A percentile compares a stretch with the other conserved stretches of the same genome.
Evolutionary conservation across 2,329 filamentous ascomycete genomes (phyloP).

Genomic region (Aureobasidium melanogenum): DNA sequence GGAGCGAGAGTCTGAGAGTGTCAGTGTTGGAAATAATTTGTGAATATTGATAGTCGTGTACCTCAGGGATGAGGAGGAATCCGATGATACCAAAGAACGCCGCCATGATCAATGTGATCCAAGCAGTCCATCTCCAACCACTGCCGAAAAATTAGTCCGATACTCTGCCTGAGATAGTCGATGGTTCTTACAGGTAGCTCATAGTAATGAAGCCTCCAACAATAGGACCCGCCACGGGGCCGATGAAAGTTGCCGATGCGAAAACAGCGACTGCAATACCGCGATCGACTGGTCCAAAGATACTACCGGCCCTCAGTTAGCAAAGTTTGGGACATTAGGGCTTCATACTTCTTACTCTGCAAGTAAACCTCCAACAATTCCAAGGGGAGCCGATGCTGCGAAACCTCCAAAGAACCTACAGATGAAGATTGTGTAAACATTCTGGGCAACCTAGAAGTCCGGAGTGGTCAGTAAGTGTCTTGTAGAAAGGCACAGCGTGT

Average conservation of each 20-base stretch:
- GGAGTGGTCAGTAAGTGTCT: background rate
- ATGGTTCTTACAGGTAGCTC: background rate
- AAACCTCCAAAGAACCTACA: slow-evolving; percentile 47
- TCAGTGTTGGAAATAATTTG: background rate
- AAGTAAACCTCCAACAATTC: slow-evolving; percentile 35
- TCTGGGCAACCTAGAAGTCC: slow-evolving; percentile 33
- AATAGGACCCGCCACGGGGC: slow-evolving; percentile 42
- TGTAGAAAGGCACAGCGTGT: background rate
- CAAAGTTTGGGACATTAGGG: slow-evolving; percentile 7
- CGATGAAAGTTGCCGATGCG: slow-evolving; percentile 35
- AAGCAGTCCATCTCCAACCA: slow-evolving; percentile 51
- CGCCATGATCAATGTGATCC: slow-evolving; percentile 44
- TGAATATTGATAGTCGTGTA: slow-evolving; percentile 21
- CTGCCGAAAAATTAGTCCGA: slow-evolving; percentile 23
- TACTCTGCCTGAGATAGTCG: background rate
- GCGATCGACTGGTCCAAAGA: slow-evolving; percentile 38
- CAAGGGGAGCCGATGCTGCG: slow-evolving; percentile 42
- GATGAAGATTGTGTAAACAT: slow-evolving; percentile 46
- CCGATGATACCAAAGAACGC: slow-evolving; percentile 35
- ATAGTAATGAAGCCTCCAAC: slow-evolving; percentile 41
- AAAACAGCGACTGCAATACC: slow-evolving; percentile 38
- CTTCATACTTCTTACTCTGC: slow-evolving; percentile 15
- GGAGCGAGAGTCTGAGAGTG: slow-evolving; percentile 42
- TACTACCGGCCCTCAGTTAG: background rate
- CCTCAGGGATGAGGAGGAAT: slow-evolving; percentile 43